Percentiles rank a stretch among this genome's conserved stretches.
phyloP scores from a whole-genome alignment of 2,329 filamentous ascomycete genomes.

The Alternaria hordeiaustralica region DNA sequence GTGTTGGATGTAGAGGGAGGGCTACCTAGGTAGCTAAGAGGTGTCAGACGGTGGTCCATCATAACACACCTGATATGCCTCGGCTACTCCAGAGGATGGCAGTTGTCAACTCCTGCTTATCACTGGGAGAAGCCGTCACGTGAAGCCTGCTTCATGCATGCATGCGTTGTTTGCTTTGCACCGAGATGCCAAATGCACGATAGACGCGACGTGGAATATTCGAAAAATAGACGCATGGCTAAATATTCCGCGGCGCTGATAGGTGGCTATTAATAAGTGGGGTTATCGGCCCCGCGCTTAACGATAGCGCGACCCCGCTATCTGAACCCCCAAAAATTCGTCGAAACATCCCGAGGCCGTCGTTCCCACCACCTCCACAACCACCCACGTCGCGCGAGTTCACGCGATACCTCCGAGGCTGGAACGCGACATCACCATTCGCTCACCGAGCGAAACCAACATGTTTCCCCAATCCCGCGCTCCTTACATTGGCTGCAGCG shows the following conservation, averaged over 20 bases:
- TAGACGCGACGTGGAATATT: conserved; percentile 6
- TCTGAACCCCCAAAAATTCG: conserved; percentile 13
- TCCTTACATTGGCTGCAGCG: conserved; percentile 17
- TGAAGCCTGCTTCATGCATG: conserved; percentile 3
- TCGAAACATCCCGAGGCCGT: conserved; percentile 7
- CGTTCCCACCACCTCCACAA: conserved; percentile 5
- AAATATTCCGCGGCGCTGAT: conserved; percentile 10
- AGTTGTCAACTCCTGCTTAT: background rate
- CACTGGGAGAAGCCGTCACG: background rate
- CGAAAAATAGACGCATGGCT: conserved; percentile 13
- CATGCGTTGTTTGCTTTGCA: conserved; percentile 1
- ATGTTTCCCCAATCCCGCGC: conserved; percentile 2
- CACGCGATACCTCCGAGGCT: conserved; percentile 12
- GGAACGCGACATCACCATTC: conserved; percentile 3
- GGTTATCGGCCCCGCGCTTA: conserved; percentile 26
- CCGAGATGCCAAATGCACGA: conserved; percentile 8
- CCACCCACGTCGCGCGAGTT: conserved; percentile 9
- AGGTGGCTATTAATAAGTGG: conserved; percentile 21
- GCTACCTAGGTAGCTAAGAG: background rate
- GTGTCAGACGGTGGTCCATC: background rate
- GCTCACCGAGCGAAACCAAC: conserved; percentile 14
- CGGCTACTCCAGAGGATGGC: background rate
- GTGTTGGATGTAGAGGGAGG: conserved; percentile 4
- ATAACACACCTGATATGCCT: background rate
- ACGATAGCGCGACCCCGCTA: conserved; percentile 18